These are phyloP conservation scores for Corynascus novoguineensis DNA, from an alignment of 495 filamentous ascomycete genomes.

Conservation along the genomic window DNA sequence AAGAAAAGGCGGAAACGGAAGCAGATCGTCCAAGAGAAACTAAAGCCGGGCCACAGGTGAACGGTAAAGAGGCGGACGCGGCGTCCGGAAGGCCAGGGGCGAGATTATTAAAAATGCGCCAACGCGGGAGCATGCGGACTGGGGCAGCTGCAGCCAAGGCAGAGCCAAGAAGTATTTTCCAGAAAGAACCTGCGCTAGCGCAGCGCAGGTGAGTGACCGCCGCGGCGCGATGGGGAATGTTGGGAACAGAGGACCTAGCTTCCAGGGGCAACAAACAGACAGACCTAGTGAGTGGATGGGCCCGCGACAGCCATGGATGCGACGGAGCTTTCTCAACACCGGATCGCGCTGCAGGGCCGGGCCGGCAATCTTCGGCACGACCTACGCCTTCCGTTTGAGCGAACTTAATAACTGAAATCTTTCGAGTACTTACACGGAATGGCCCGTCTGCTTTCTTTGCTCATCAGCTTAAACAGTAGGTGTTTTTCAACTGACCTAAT, in stretches of 20 bases:
- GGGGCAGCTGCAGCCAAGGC: conserved; percentile 14
- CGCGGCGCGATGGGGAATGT: conserved; percentile 1
- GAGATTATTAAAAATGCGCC: conserved; percentile 30
- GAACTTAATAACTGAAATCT: too few species aligned
- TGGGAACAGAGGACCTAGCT: neutral
- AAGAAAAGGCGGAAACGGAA: neutral
- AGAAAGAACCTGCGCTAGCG: conserved; percentile 7
- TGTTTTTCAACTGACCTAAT: too few species aligned
- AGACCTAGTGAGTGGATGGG: conserved; percentile 8
- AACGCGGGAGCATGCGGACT: conserved; percentile 13
- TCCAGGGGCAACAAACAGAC: conserved; percentile 7
- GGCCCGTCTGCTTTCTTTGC: too few species aligned
- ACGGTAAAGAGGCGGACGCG: neutral
- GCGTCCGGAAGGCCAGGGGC: conserved; percentile 19
- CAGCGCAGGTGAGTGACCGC: too few species aligned
- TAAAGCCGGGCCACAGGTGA: neutral
- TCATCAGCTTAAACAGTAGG: too few species aligned
- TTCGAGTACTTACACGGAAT: too few species aligned
- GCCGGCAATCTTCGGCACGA: conserved; percentile 4
- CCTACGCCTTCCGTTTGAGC: neutral
- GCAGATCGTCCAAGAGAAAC: conserved; percentile 1
- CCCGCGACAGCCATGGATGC: neutral
- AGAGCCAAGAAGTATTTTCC: conserved; percentile 14
- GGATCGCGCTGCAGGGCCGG: neutral
- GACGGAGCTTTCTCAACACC: neutral